Conservation (phyloP, 2,329 filamentous ascomycete species). For the Periconia sp. region DNA sequence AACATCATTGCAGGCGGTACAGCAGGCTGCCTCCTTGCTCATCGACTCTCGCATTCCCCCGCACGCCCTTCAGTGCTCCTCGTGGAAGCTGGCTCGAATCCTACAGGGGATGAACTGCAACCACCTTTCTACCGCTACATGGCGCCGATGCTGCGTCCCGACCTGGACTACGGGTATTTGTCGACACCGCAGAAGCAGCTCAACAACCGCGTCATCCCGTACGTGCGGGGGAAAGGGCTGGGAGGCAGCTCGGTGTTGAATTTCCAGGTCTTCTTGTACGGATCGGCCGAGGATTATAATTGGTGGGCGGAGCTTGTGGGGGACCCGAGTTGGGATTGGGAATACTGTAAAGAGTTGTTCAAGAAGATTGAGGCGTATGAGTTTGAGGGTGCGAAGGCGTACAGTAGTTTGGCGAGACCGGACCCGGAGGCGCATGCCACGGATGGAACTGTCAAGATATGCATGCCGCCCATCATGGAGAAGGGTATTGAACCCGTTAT, state of each 20-base stretch:
- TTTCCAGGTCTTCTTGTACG: constrained; percentile 46
- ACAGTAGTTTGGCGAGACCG: constrained; percentile 53
- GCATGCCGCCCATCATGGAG: constrained; percentile 56
- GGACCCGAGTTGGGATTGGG: constrained; percentile 60
- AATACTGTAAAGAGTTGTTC: constrained; percentile 53
- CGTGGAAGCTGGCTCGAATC: constrained; percentile 62
- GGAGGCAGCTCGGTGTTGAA: constrained; percentile 54
- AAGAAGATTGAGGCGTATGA: constrained; percentile 59
- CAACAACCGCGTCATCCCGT: constrained; percentile 43
- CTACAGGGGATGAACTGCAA: constrained; percentile 42
- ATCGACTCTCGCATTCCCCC: constrained; percentile 51
- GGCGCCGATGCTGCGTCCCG: constrained; percentile 45
- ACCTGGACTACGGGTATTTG: constrained; percentile 55
- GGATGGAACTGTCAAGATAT: constrained; percentile 25
- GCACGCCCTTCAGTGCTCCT: constrained; percentile 59
- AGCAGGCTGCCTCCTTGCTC: constrained; percentile 59
- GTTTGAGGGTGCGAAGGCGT: constrained; percentile 23
- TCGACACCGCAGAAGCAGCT: constrained; percentile 47
- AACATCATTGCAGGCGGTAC: constrained; percentile 53
- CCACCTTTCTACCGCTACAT: constrained; percentile 59
- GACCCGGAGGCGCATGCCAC: constrained; percentile 51
- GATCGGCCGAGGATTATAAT: constrained; percentile 63
- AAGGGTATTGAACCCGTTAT: constrained; percentile 58
- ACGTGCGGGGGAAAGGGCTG: constrained; percentile 53
- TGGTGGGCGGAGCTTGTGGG: constrained; percentile 60